Base-by-base conservation (phyloP, 768 basidiomycete genomes). In the Tulasnella sp. region DNA sequence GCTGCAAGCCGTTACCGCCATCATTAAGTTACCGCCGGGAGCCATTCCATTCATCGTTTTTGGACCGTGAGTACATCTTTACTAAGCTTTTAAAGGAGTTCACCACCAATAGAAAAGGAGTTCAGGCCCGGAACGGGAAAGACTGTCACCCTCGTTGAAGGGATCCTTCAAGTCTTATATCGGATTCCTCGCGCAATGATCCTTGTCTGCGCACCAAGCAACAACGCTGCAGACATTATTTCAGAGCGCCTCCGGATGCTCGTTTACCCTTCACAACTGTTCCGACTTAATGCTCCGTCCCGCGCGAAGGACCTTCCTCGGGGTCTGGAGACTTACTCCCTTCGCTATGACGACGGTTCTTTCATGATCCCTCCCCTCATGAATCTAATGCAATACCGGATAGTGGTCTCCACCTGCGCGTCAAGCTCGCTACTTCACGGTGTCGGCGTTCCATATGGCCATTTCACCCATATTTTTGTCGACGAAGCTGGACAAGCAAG, bases 401-500 rank as follows among this genome's bases (percentile, higher is more conserved):
- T 92, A 4, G 86, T 93, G 37, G 88, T 92, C 0, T 86, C 89
- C 2, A 93, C 92, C 0, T 93, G 92, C 83, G 82, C 90, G 12
- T 89, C 90, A 0, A 91, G 88, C 1, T 87, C 87, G 6, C 85
- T 90, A 1, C 88, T 89, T 3, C 86, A 88, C 42, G 87, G 86
- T 7, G 81, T 91, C 7, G 90, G 91, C 0, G 72, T 92, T 28
- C 83, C 85, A 44, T 84, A 87, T 24, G 91, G 91, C 0, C 90
- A 91, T 83, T 93, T 89, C 82, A 89, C 84, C 0, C 90, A 92
- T 81, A 89, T 93, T n/a, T 90, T 93, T 82, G 85, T 91, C 69
- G 92, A 93, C 82, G 91, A 93, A 81, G 92, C 91, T 2, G 91
- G 91, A 0, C 91, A 92, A 83, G 91, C 89, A 0, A 88, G 88